These are phyloP conservation scores for Favolaschia claudopus DNA, from an alignment of 768 basidiomycete species.

Conservation along the genomic window DNA sequence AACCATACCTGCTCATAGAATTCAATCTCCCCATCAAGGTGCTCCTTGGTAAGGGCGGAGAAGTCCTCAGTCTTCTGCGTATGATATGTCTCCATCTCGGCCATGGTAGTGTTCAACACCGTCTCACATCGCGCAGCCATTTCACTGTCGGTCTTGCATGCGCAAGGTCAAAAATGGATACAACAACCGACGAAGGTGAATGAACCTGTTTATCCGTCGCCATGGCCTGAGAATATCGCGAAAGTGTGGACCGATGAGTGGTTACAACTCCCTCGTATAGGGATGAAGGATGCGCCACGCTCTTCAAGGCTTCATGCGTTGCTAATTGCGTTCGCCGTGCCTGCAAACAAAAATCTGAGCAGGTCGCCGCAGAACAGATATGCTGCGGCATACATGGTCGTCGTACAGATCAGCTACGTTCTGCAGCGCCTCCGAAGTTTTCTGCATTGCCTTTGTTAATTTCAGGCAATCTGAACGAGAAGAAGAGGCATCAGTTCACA, in stretches of 20 bases:
- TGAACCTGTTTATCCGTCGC: slow-evolving; percentile 35
- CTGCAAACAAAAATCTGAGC: slow-evolving; percentile 42
- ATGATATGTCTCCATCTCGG: slow-evolving; percentile 86
- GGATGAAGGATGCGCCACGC: slow-evolving; percentile 76
- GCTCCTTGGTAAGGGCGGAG: slow-evolving; percentile 60
- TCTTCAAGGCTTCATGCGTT: slow-evolving; percentile 80
- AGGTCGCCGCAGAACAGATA: neutral
- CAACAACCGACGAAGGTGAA: neutral
- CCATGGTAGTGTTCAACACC: slow-evolving; percentile 87
- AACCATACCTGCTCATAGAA: slow-evolving; percentile 71
- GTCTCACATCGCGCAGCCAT: slow-evolving; percentile 83
- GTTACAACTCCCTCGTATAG: slow-evolving; percentile 77
- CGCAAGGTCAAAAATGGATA: neutral
- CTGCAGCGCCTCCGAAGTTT: slow-evolving; percentile 75
- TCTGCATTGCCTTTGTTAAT: slow-evolving; percentile 80
- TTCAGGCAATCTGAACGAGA: slow-evolving; percentile 68
- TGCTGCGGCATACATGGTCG: slow-evolving; percentile 66
- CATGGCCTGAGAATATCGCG: slow-evolving; percentile 70
- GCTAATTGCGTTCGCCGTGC: slow-evolving; percentile 75
- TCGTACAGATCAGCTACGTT: slow-evolving; percentile 82
- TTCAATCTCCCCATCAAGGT: slow-evolving; percentile 81
- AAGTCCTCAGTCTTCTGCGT: slow-evolving; percentile 79
- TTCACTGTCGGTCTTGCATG: slow-evolving; percentile 63
- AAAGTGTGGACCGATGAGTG: slow-evolving; percentile 75
- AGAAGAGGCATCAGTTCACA: neutral